Evolutionary conservation across 1,284 basidiomycete genomes (phyloP), one percentile per base, ranked within the genome.

Genomic region (Leccinum subfulvum): DNA sequence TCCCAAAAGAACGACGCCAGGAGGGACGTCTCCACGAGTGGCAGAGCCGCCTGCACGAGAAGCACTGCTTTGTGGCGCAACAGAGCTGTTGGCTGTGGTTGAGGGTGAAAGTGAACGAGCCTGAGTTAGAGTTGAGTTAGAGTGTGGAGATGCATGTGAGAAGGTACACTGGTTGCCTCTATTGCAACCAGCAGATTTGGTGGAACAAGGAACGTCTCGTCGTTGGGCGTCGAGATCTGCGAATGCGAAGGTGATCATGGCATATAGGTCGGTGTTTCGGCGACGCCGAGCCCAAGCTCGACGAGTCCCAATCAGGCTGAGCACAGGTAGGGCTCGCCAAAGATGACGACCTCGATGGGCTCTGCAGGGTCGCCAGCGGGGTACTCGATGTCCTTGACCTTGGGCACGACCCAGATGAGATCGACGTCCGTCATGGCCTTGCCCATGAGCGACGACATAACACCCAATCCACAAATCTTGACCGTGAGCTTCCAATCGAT

Each of bases 191-290:
- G 71, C 66, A 21, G 21, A 21, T 21, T 21, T 2, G 71, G 70
- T 4, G 75, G 75, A n/a, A 66, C 61, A 14, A 76, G 67, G 65
- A 63, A 73, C 11, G 59, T n/a, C 23, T 76, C 75, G 2, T 76
- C 72, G 3, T 80, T 80, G 74, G 54, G 79, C 71, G 65, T 85
- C 78, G 56, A 78, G 65, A 65, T 75, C 75, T 61, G 84, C 73
- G 82, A 83, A 59, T 79, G 80, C 47, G 79, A 77, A 10, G 84
- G 83, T 0, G 84, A 82, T 8, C 21, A 21, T 21, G 21, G 21
- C 21, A 21, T 21, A 67, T 63, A 10, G 74, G 79, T 66, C 64
- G 73, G 23, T 61, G 56, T 73, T 63, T 77, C 4, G 69, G 71
- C 68, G 67, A 73, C 65, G 63, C 78, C 9, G 65, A 64, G 10